Conservation (phyloP, 805 yeast genomes). For the Huiozyma naganishii region DNA sequence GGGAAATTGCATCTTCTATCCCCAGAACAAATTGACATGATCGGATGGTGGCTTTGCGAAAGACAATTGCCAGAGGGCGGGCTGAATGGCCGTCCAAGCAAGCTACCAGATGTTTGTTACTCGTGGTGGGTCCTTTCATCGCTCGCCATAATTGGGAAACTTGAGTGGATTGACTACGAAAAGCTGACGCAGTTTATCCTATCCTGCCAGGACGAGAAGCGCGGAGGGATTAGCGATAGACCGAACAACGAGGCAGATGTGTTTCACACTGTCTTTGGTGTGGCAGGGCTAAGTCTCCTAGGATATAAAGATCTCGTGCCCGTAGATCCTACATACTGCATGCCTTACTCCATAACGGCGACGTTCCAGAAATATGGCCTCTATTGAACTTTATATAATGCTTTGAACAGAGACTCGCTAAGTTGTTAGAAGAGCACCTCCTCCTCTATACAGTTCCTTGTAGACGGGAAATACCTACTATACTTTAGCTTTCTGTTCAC, state of each 20-base stretch:
- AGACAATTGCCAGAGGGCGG: conserved; percentile 85
- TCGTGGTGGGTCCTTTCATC: conserved; percentile 94
- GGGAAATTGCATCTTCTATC: conserved; percentile 41
- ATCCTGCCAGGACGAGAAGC: conserved; percentile 59
- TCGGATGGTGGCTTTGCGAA: conserved; percentile 85
- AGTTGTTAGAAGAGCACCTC: conserved; percentile 33
- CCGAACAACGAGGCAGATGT: conserved; percentile 88
- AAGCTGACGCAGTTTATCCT: conserved; percentile 60
- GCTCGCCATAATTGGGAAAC: conserved; percentile 50
- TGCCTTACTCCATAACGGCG: conserved; percentile 42
- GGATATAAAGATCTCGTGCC: conserved; percentile 47
- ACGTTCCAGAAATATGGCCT: conserved; percentile 31
- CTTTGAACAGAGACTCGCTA: too few relatives aligned
- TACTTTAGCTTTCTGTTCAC: conserved; percentile 45
- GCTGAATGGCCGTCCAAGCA: conserved; percentile 91
- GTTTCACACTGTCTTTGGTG: conserved; percentile 83
- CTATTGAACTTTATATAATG: neutral
- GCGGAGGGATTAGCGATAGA: conserved; percentile 90
- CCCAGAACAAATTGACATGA: conserved; percentile 31
- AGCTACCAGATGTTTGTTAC: conserved; percentile 94
- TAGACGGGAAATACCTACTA: conserved; percentile 60
- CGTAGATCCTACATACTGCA: conserved; percentile 80
- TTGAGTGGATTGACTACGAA: conserved; percentile 67
- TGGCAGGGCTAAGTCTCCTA: conserved; percentile 76
- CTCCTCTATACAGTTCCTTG: conserved; percentile 40